Evolutionary conservation across 1,284 basidiomycete genomes (phyloP), one percentile per base, ranked within the genome.

Genomic region (Irpex sp.): DNA sequence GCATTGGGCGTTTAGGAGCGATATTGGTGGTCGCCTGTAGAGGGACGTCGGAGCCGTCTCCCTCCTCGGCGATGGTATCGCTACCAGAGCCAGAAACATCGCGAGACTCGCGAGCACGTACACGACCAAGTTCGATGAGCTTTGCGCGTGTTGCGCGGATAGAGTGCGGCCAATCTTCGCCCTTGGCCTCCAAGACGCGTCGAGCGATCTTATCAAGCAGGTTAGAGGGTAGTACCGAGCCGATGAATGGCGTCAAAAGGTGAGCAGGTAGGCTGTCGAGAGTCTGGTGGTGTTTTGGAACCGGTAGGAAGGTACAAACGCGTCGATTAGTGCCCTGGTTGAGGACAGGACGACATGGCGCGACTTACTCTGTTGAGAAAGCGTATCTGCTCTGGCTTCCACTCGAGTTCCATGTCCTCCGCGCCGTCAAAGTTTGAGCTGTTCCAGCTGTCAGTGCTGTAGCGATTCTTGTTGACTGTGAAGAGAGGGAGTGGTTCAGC

Each of bases 201-300:
- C 87, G 84, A 13, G 91, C 89, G 67, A 93, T 86, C 78, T 90
- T 92, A 74, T 93, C 90, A 66, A 93, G 84, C 17, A 93, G 82
- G 72, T 93, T 93, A 8, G 89, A 85, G 26, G 91, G 92, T 4
- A 91, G 92, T 15, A 92, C 83, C 53, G 86, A 81, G 33, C 92
- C 90, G 66, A 88, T 87, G 79, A 90, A 93, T 60, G 91, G 92
- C 13, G 90, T 93, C 71, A 91, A 79, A 26, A 93, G 81, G 70
- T 93, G 89, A 11, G 87, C 78, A n/a, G 91, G 91, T 64, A 93
- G 83, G 51, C 88, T 88, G 71, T 93, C 91, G 19, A 93, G 80
- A 19, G 92, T 91, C 91, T 91, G 65, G 8, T 60, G 62, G 61
- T 60, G 51, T 33, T 53, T 11, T 54, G 63, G 35, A 35, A 15